Percentiles rank a stretch among this genome's conserved stretches.
Conservation (phyloP, 257 asterid species). For the Orobanche coerulescens region DNA sequence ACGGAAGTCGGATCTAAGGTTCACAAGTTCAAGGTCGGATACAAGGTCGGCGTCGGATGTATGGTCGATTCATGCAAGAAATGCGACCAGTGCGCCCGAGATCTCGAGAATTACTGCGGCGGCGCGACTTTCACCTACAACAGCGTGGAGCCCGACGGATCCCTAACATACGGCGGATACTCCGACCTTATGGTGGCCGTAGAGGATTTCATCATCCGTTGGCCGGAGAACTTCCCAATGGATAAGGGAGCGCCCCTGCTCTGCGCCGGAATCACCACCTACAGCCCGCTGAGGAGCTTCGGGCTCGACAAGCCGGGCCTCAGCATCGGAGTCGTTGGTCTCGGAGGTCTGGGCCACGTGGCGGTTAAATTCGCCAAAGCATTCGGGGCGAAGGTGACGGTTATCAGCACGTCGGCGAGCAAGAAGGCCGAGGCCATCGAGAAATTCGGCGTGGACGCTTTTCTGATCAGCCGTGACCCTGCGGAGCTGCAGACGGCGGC, state of each 20-base stretch:
- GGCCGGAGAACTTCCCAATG: constrained; percentile 15
- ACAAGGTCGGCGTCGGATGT: constrained; percentile 23
- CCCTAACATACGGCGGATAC: constrained; percentile 35
- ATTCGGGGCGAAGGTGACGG: constrained; percentile 4
- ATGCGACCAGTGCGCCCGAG: constrained; percentile 18
- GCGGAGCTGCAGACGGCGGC: constrained; percentile 29
- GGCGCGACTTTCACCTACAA: constrained; percentile 19
- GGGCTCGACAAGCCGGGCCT: constrained; percentile 34
- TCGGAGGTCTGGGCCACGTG: constrained; percentile 44
- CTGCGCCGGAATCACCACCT: constrained; percentile 27
- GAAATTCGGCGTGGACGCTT: constrained; percentile 28
- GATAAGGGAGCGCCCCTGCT: constrained; percentile 14
- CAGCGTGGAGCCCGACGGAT: constrained; percentile 24
- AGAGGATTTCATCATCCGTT: constrained; percentile 18
- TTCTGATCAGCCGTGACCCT: constrained; percentile 22
- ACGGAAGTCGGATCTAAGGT: constrained; percentile 23
- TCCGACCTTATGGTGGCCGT: constrained; percentile 30
- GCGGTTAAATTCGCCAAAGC: constrained; percentile 27
- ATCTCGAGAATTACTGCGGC: constrained; percentile 23
- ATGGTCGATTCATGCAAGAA: constrained; percentile 21
- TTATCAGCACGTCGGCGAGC: constrained; percentile 7
- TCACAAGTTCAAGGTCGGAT: constrained; percentile 12
- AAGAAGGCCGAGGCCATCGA: constrained; percentile 20
- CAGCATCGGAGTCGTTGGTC: constrained; percentile 31
- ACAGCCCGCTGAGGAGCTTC: constrained; percentile 26